Evolutionary conservation across 768 basidiomycete genomes (phyloP), one percentile per base, ranked within the genome.

Genomic region (Mycena kentingensis): DNA sequence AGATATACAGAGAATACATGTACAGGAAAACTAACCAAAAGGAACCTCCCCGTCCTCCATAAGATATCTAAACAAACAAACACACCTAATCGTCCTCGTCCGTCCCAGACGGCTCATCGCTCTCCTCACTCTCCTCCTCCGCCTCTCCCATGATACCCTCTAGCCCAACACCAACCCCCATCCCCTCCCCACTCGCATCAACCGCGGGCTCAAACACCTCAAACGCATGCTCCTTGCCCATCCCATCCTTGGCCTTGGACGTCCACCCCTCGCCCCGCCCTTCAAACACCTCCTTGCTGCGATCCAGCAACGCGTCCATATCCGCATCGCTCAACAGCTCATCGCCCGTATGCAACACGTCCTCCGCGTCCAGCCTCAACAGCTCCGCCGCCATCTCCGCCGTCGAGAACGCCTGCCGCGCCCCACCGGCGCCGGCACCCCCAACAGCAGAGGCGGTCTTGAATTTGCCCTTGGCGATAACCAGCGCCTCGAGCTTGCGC

Each of bases 241-340:
- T 51, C 2, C 25, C 58, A 13, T 57, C 60, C 36, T 46, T 56
- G 47, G 43, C 60, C 19, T 50, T 44, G 21, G 83, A 85, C 43
- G 79, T 82, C 91, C 90, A 93, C 0, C 90, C 90, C 46, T 80
- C 78, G 6, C 81, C 79, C 51, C 91, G 78, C 38, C 82, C 83
- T 19, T 72, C 72, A 58, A 90, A 93, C 44, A 92, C 90, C 31
- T 82, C 82, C 0, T 81, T 82, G 28, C 85, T 76, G 26, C 95
- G 77, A 61, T 97, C 95, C 29, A 98, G 74, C 45, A 98, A 74
- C 64, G 83, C 76, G 21, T 87, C 83, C 29, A 99, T 70, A 61
- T 97, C 92, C 34, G 77, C 79, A 46, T 97, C 90, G 56, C 84
- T 87, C 61, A 99, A 76, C 44, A 98, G 83, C 38, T 77, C 73